These are phyloP conservation scores for Boehmeria nivea DNA, from an alignment of 306 rosid genomes.

Conservation along the genomic window DNA sequence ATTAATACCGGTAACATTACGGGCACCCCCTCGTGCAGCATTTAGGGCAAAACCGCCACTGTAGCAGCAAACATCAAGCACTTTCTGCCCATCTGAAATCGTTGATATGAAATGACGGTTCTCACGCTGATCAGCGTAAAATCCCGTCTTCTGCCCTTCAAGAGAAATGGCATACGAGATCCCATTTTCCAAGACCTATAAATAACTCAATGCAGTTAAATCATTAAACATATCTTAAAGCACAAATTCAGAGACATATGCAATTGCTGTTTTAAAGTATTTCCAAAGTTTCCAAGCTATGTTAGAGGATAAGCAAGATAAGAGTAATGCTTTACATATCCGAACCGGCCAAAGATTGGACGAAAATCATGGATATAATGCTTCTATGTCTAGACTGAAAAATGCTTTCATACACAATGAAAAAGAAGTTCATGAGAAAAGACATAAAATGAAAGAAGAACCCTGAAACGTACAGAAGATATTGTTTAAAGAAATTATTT, in stretches of 20 bases:
- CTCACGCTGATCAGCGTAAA: slow-evolving; percentile 94
- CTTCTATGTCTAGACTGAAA: too few species aligned
- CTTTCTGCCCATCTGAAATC: slow-evolving; percentile 59
- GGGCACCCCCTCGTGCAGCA: slow-evolving; percentile 74
- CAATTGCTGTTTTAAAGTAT: slow-evolving; percentile 1
- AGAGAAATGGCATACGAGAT: slow-evolving; percentile 68
- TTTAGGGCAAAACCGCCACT: slow-evolving; percentile 90
- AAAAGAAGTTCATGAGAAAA: background rate
- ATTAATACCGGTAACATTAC: slow-evolving; percentile 65
- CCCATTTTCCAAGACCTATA: slow-evolving; percentile 70
- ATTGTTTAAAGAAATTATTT: slow-evolving; percentile 9
- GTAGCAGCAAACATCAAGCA: slow-evolving; percentile 92
- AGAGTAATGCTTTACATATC: too few species aligned
- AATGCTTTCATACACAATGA: too few species aligned
- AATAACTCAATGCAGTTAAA: slow-evolving; percentile 14
- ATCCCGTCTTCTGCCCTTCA: slow-evolving; percentile 93
- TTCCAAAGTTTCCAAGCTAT: slow-evolving; percentile 11
- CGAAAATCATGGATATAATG: too few species aligned
- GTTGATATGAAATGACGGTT: slow-evolving; percentile 75
- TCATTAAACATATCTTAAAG: slow-evolving; percentile 12
- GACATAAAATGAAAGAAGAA: background rate
- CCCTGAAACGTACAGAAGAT: slow-evolving; percentile 10
- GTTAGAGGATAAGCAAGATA: background rate
- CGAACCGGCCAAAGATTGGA: too few species aligned
- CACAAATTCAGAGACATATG: background rate